Evolutionary conservation across 2,329 filamentous ascomycete species (phyloP).

Genomic region (Coleophoma eucalyptorum): DNA sequence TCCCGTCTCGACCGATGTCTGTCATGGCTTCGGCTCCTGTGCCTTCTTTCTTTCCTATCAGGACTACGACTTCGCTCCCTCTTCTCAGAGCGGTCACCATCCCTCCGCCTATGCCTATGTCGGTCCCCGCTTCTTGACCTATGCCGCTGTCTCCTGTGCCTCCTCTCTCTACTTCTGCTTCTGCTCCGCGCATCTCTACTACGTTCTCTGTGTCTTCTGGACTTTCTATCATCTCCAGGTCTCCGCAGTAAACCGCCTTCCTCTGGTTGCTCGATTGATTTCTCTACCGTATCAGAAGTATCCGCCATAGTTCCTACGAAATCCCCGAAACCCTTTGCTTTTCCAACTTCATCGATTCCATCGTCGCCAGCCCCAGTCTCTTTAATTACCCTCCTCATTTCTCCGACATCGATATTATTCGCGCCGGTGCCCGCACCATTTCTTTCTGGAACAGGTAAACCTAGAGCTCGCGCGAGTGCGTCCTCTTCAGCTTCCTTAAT

Average conservation of each 20-base stretch:
- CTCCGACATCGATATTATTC: constrained; percentile 66
- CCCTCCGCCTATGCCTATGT: constrained; percentile 14
- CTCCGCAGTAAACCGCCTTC: constrained; percentile 14
- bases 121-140: constrained; percentile 21
- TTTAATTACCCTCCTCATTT: constrained; percentile 51
- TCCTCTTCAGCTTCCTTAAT: constrained; percentile 93
- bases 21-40: constrained; percentile 24
- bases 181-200: constrained; percentile 23
- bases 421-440: constrained; percentile 48
- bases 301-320: constrained; percentile 23
- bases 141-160: constrained; percentile 24
- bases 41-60: constrained; percentile 15
- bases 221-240: constrained; percentile 4
- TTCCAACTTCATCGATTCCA: constrained; percentile 24
- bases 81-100: constrained; percentile 10
- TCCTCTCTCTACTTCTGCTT: constrained; percentile 20
- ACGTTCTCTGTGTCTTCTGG: constrained; percentile 21
- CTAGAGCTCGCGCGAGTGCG: constrained; percentile 78
- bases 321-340: constrained; percentile 24
- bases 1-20: constrained; percentile 21
- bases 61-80: constrained; percentile 22
- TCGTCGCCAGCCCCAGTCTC: constrained; percentile 37
- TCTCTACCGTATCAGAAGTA: constrained; percentile 7
- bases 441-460: constrained; percentile 65
- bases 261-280: constrained; percentile 5